Evolutionary conservation across 2,329 filamentous ascomycete species (phyloP).

Genomic region (Colletotrichum orbiculare): DNA sequence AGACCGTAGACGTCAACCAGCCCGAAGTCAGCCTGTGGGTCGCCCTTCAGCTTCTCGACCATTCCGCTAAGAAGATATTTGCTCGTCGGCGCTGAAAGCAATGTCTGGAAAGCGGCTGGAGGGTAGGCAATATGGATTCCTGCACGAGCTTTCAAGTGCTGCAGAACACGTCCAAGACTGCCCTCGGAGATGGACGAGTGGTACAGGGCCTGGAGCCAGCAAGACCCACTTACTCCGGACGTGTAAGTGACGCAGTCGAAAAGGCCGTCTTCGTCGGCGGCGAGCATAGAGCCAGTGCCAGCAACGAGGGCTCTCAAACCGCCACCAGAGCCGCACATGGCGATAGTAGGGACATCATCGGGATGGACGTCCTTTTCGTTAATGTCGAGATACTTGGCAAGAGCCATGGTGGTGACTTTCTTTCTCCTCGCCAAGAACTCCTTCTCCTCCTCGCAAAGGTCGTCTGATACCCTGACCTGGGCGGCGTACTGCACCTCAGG

Average conservation of each 20-base stretch:
- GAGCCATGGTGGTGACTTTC: constrained; percentile 73
- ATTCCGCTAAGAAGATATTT: constrained; percentile 89
- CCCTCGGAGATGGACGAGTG: constrained; percentile 81
- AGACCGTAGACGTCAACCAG: constrained; percentile 94
- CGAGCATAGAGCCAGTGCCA: constrained; percentile 87
- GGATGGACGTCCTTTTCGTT: constrained; percentile 85
- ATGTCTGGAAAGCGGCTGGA: constrained; percentile 80
- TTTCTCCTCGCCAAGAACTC: constrained; percentile 77
- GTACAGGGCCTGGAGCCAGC: constrained; percentile 92
- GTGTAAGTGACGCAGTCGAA: constrained; percentile 97
- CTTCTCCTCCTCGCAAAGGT: constrained; percentile 86
- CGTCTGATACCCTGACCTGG: constrained; percentile 81
- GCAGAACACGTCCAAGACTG: constrained; percentile 75
- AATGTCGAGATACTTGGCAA: constrained; percentile 85
- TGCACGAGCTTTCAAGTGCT: constrained; percentile 87
- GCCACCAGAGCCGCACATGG: constrained; percentile 93
- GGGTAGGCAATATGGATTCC: constrained; percentile 94
- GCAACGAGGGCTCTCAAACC: constrained; percentile 91
- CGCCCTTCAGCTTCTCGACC: constrained; percentile 91
- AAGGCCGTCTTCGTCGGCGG: constrained; percentile 84
- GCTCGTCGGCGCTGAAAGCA: constrained; percentile 91
- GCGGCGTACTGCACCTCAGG: constrained; percentile 90
- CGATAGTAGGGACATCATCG: constrained; percentile 92
- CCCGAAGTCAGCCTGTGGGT: constrained; percentile 83
- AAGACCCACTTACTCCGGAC: constrained; percentile 93